Percentiles rank a stretch among this genome's conserved stretches.
Evolutionary conservation across 1,284 basidiomycete species (phyloP).

Genomic region (Chalciporus sp.): DNA sequence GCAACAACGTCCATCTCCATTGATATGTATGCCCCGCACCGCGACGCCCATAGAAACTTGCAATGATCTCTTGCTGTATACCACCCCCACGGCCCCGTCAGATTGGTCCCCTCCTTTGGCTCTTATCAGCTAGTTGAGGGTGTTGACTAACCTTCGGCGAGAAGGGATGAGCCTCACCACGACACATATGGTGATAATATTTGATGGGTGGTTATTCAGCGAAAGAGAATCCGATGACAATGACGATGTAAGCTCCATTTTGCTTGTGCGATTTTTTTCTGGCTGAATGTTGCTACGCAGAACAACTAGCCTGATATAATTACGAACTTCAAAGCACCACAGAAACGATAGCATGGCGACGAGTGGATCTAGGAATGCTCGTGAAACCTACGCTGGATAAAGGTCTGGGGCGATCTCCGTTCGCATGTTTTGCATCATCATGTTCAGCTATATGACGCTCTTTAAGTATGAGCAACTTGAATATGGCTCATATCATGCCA

Average conservation of each 20-base stretch:
- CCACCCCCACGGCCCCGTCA: constrained; percentile 29
- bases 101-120: constrained; percentile 21
- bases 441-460: no score
- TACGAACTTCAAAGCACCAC: no score
- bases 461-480: no score
- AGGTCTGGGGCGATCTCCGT: no score
- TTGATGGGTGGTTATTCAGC: constrained; percentile 36
- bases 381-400: no score
- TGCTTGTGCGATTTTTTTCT: not conserved
- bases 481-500: no score
- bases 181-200: constrained; percentile 47
- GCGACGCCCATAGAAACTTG: constrained; percentile 39
- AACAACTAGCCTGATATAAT: no score
- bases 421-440: no score
- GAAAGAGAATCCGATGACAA: constrained; percentile 27
- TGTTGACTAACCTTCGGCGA: constrained; percentile 39
- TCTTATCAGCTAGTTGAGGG: constrained; percentile 38
- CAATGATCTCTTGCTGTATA: constrained; percentile 42
- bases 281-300: not conserved
- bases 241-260: constrained; percentile 8
- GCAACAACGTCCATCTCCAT: constrained; percentile 41
- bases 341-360: no score
- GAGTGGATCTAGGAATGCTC: no score
- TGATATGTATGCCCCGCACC: constrained; percentile 44
- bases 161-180: constrained; percentile 41